phyloP scores from a whole-genome alignment of 2,329 filamentous ascomycete genomes.

The Gaeumannomyces sp. region DNA sequence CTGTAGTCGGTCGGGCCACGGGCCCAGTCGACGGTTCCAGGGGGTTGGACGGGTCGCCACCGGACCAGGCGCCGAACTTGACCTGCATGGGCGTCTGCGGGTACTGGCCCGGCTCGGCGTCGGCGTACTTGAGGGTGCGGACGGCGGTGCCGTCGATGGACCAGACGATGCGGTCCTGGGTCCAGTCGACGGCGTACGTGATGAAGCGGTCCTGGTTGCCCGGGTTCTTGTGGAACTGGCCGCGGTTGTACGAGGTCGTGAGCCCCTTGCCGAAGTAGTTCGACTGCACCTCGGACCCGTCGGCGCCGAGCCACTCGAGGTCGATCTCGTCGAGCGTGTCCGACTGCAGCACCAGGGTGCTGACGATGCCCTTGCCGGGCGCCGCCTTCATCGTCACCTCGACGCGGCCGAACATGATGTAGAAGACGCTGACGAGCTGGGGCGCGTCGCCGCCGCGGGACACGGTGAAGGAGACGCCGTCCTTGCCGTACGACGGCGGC shows the following conservation, averaged over 20 bases:
- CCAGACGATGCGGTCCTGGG: slow-evolving; percentile 77
- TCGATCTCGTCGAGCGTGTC: slow-evolving; percentile 95
- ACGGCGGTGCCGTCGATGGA: slow-evolving; percentile 72
- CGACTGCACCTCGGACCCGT: slow-evolving; percentile 73
- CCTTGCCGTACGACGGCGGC: slow-evolving; percentile 60
- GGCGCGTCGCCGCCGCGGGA: slow-evolving; percentile 73
- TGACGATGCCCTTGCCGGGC: slow-evolving; percentile 86
- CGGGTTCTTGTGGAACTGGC: slow-evolving; percentile 65
- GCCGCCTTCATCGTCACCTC: slow-evolving; percentile 81
- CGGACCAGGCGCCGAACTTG: slow-evolving; percentile 88
- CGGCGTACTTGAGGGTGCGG: slow-evolving; percentile 63
- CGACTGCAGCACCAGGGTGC: slow-evolving; percentile 83
- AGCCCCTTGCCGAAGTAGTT: slow-evolving; percentile 97
- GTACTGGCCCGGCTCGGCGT: slow-evolving; percentile 69
- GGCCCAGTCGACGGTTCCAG: slow-evolving; percentile 87
- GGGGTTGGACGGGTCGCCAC: slow-evolving; percentile 75
- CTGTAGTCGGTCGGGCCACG: slow-evolving; percentile 79
- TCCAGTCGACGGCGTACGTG: slow-evolving; percentile 93
- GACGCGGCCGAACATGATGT: slow-evolving; percentile 98
- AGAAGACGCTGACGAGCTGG: slow-evolving; percentile 83
- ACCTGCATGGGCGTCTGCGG: slow-evolving; percentile 95
- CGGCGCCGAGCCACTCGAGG: slow-evolving; percentile 87
- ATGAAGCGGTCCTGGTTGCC: slow-evolving; percentile 71
- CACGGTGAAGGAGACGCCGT: slow-evolving; percentile 80
- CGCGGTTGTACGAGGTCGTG: slow-evolving; percentile 79